Evolutionary conservation across 208 protist species (phyloP), one percentile per base, ranked within the genome.

Genomic region (Trypanosomatidae sp.): DNA sequence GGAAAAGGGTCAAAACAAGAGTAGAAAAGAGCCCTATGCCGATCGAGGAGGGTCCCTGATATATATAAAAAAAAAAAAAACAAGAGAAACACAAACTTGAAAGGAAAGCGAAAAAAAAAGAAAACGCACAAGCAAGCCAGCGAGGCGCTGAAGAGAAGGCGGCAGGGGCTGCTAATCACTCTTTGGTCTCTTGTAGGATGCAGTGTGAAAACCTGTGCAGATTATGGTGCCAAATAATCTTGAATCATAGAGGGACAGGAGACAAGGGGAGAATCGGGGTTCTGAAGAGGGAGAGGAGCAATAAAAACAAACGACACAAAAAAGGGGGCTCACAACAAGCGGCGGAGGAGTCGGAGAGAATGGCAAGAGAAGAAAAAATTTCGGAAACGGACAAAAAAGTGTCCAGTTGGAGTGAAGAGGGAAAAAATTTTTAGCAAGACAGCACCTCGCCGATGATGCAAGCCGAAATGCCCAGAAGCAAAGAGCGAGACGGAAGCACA

Each of bases 41-140:
- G 15, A 69, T n/a, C 28, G 49, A 69, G 47, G 44, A 30, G 43
- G 39, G 53, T n/a, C 44, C 9, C 22, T 13, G 25, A 59, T 36
- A 33, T 25, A 47, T 56, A 15, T 17, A 64, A 49, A 73, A 44
- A 64, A 13, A 59, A 44, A 50, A 19, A 8, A 25, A 30, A 30
- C 12, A 55, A 55, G 46, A 36, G n/a, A 66, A 39, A 65, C 30
- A 49, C n/a, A 47, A 49, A 22, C 19, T 44, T 12, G 22, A 15
- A n/a, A 4, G 44, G 5, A 43, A 59, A 33, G 12, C 33, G 28
- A 76, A 43, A 59, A 71, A 60, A 69, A 13, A 46, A 33, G 58
- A 64, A 68, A 41, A 41, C 15, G 43, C 15, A 39, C 6, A 22
- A 36, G 64, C 41, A 66, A 49, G 12, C 15, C n/a, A 66, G 12